Evolutionary conservation across 1,284 basidiomycete genomes (phyloP).

Genomic region (Leccinum fuscescens): DNA sequence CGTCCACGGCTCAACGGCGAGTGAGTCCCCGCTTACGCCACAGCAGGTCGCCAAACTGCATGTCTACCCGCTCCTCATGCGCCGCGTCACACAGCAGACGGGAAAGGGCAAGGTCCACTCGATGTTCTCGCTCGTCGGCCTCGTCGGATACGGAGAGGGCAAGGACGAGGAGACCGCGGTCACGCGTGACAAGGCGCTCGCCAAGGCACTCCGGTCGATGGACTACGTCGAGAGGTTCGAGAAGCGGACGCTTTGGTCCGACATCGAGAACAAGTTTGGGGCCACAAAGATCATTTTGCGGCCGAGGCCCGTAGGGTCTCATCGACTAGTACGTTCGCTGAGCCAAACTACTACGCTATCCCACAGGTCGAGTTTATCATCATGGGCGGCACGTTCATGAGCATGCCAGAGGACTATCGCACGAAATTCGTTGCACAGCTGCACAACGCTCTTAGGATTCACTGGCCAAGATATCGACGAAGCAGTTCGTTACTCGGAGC

Average conservation of each 20-base stretch:
- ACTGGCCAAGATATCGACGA: constrained; percentile 94
- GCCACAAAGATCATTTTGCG: constrained; percentile 83
- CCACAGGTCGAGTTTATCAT: constrained; percentile 92
- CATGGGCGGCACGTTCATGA: constrained; percentile 99
- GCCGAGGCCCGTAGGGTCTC: constrained; percentile 83
- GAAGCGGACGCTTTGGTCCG: constrained; percentile 86
- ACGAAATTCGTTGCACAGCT: constrained; percentile 87
- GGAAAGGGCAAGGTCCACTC: constrained; percentile 81
- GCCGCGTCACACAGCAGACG: constrained; percentile 77
- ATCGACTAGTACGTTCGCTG: constrained; percentile 41
- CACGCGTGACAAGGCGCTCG: constrained; percentile 67
- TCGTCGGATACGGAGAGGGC: constrained; percentile 89
- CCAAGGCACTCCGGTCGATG: constrained; percentile 76
- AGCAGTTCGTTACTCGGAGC: constrained; percentile 95
- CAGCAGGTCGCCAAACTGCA: constrained; percentile 42
- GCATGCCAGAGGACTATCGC: constrained; percentile 95
- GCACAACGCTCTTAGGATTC: constrained; percentile 93
- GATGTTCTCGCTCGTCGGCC: constrained; percentile 63
- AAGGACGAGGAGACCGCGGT: constrained; percentile 64
- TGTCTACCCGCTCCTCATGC: constrained; percentile 55
- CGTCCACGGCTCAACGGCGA: constrained; percentile 11
- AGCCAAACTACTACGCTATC: constrained; percentile 39
- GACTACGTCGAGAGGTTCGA: constrained; percentile 91
- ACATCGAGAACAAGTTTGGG: constrained; percentile 82
- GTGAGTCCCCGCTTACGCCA: constrained; percentile 18